These are phyloP conservation scores for Acanthamoeba sp. DNA, from an alignment of 208 protist species.

Conservation along the genomic window DNA sequence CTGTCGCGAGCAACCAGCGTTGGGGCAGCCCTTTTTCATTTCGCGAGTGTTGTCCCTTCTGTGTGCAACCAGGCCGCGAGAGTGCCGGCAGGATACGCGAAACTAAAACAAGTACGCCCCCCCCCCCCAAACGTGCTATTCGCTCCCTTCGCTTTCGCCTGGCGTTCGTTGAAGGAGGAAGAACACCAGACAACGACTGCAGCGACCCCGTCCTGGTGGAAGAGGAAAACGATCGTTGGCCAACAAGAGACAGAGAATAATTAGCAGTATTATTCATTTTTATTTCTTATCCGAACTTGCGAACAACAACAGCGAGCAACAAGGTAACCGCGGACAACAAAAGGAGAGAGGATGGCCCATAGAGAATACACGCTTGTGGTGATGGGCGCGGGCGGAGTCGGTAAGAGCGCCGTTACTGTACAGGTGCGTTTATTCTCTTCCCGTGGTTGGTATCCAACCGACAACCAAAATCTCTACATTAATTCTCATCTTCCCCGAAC, in stretches of 20 bases:
- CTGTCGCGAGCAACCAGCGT: too few relatives aligned
- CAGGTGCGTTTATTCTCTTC: neutral
- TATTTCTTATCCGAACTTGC: neutral
- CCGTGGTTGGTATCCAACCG: neutral
- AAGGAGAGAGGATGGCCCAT: neutral
- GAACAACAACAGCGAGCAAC: neutral
- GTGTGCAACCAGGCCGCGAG: neutral
- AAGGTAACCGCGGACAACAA: neutral
- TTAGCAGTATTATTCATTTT: neutral
- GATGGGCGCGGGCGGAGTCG: slow-evolving; percentile 58
- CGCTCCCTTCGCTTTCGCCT: neutral
- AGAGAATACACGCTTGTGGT: slow-evolving; percentile 54
- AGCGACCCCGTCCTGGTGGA: neutral
- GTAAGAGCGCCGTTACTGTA: slow-evolving; percentile 52
- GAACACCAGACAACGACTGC: neutral
- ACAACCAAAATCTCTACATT: neutral
- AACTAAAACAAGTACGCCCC: neutral
- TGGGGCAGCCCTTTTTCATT: too few relatives aligned
- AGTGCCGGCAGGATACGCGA: too few relatives aligned
- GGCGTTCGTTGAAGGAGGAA: neutral
- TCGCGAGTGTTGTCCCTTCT: neutral
- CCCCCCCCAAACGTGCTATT: neutral
- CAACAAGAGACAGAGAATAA: neutral
- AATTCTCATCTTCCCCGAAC: neutral
- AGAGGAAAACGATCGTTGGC: neutral